These are phyloP conservation scores for Spencermartinsiella ligniputridi DNA, from an alignment of 1,139 yeast species.

Conservation along the genomic window DNA sequence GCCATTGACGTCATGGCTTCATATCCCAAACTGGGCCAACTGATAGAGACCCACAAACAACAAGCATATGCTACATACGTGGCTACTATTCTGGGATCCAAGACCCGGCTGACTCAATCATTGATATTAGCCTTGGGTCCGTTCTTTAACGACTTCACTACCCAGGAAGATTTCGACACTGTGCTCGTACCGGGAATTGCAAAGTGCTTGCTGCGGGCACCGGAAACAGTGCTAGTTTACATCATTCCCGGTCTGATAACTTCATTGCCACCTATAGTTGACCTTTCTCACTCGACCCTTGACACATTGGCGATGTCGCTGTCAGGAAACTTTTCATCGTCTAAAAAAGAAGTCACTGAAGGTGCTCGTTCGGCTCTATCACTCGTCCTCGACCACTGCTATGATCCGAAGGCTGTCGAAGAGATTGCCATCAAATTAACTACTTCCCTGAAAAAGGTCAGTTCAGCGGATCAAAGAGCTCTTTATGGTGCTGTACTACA, in stretches of 20 bases:
- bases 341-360: slow-evolving; percentile 59
- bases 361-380: slow-evolving; percentile 47
- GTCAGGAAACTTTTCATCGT: slow-evolving; percentile 63
- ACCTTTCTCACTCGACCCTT: slow-evolving; percentile 40
- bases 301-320: slow-evolving; percentile 54
- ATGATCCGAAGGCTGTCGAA: slow-evolving; percentile 22
- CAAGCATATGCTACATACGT: slow-evolving; percentile 26
- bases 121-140: slow-evolving; percentile 35
- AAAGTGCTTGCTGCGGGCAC: slow-evolving; percentile 74
- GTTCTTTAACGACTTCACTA: slow-evolving; percentile 43
- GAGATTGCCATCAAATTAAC: slow-evolving; percentile 50
- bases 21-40: slow-evolving; percentile 23
- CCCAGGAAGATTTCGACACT: slow-evolving; percentile 40
- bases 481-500: slow-evolving; percentile 42
- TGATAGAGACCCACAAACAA: slow-evolving; percentile 17
- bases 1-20: slow-evolving; percentile 24
- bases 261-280: slow-evolving; percentile 36
- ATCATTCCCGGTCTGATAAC: slow-evolving; percentile 48
- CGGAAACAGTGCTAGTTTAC: slow-evolving; percentile 61
- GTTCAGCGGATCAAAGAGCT: slow-evolving; percentile 65
- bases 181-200: slow-evolving; percentile 59
- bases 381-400: slow-evolving; percentile 20
- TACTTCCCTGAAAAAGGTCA: slow-evolving; percentile 46
- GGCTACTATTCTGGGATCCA: slow-evolving; percentile 31
- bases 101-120: slow-evolving; percentile 20